A percentile compares a stretch with the other conserved stretches of the same genome.
Conservation (phyloP, 805 yeast species). For the Metschnikowia aberdeeniae region DNA sequence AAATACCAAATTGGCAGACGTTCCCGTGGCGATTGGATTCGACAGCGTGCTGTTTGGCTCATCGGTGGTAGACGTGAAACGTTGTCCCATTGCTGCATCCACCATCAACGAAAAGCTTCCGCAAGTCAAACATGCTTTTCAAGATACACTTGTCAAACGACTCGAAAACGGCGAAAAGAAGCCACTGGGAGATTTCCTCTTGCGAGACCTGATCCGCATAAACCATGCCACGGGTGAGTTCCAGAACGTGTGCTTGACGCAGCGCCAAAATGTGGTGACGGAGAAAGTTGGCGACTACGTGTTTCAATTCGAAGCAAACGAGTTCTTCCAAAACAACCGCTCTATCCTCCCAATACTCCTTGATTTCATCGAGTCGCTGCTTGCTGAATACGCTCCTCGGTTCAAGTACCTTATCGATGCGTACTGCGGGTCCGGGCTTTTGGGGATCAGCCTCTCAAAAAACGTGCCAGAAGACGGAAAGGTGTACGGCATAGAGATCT, state of each 20-base stretch:
- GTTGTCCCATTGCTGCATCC: constrained; percentile 35
- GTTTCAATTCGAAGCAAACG: constrained; percentile 36
- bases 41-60: constrained; percentile 22
- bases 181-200: constrained; percentile 18
- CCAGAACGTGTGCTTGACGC: constrained; percentile 23
- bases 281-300: constrained; percentile 32
- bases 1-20: constrained; percentile 2
- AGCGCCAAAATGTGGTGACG: constrained; percentile 27
- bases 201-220: constrained; percentile 33
- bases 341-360: constrained; percentile 34
- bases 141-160: constrained; percentile 6
- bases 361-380: constrained; percentile 23
- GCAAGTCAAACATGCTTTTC: constrained; percentile 12
- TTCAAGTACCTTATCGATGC: constrained; percentile 35
- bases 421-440: constrained; percentile 46
- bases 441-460: constrained; percentile 35
- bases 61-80: constrained; percentile 29
- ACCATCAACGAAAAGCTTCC: constrained; percentile 27
- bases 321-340: constrained; percentile 46
- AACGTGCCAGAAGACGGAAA: constrained; percentile 28
- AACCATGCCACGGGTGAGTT: constrained; percentile 29
- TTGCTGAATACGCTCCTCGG: constrained; percentile 12
- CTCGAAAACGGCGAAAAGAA: constrained; percentile 2
- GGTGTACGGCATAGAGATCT: constrained; percentile 41
- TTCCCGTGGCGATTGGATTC: constrained; percentile 28